These are phyloP conservation scores for Nasturtium officinale DNA, from an alignment of 345 rosid genomes.

Conservation along the genomic window DNA sequence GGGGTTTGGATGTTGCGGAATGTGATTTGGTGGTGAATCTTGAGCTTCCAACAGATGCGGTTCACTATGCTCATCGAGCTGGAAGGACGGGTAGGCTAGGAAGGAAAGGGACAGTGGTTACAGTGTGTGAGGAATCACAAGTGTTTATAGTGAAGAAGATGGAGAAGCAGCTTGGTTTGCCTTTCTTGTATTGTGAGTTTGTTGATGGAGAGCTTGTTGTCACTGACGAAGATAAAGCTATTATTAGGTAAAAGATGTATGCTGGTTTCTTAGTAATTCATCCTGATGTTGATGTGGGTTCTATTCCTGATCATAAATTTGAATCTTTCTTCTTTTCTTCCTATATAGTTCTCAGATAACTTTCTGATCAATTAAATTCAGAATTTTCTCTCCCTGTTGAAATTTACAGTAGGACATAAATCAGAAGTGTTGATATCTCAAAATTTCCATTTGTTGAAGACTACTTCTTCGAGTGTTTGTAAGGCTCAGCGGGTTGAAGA, in stretches of 20 bases:
- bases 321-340: not conserved
- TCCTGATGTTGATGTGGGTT: too few species aligned
- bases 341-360: conserved; percentile 5
- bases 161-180: conserved; percentile 80
- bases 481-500: conserved; percentile 30
- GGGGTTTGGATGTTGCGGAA: conserved; percentile 89
- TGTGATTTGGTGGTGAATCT: conserved; percentile 93
- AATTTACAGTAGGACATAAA: too few species aligned
- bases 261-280: too few species aligned
- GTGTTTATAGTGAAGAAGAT: conserved; percentile 84
- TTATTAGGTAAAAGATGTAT: conserved; percentile 29
- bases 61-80: conserved; percentile 89
- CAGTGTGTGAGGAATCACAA: conserved; percentile 81
- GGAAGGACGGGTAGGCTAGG: conserved; percentile 92
- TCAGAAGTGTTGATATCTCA: too few species aligned
- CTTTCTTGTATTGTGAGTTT: conserved; percentile 73
- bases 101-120: conserved; percentile 81
- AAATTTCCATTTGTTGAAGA: too few species aligned
- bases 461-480: not conserved
- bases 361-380: not conserved
- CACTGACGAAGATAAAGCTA: conserved; percentile 53
- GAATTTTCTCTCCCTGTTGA: too few species aligned
- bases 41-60: conserved; percentile 74
- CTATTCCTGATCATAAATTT: too few species aligned
- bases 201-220: conserved; percentile 77